Conservation (phyloP, 1,284 basidiomycete species). For the Pholiota adiposa region DNA sequence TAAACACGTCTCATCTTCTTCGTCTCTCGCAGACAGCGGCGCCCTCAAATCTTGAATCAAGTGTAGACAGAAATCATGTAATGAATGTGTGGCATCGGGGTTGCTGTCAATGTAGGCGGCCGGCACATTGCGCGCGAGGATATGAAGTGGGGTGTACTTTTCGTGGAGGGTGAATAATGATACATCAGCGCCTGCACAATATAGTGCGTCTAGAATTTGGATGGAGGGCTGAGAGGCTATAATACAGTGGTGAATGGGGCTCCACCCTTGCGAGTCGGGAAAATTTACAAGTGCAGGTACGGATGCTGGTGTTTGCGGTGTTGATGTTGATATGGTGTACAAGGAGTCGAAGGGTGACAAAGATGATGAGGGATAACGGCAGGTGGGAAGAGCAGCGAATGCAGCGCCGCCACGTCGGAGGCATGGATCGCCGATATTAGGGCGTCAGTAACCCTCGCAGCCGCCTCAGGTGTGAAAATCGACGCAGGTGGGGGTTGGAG, state of each 20-base stretch:
- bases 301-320: too few species aligned
- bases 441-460: conserved; percentile 44
- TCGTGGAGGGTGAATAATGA: conserved; percentile 68
- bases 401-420: conserved; percentile 53
- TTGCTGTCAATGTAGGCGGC: conserved; percentile 38
- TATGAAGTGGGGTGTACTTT: conserved; percentile 70
- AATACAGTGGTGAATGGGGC: conserved; percentile 70
- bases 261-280: conserved; percentile 69
- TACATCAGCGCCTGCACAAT: conserved; percentile 73
- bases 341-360: conserved; percentile 43
- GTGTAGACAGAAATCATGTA: conserved; percentile 66
- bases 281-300: conserved; percentile 60
- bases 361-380: conserved; percentile 37
- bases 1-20: conserved; percentile 88
- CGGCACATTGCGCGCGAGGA: conserved; percentile 60
- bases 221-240: conserved; percentile 58
- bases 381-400: conserved; percentile 58
- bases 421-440: conserved; percentile 56
- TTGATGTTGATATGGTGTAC: too few species aligned
- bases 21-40: conserved; percentile 71
- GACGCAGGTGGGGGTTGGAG: conserved; percentile 42
- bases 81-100: conserved; percentile 39
- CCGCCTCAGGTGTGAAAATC: conserved; percentile 42
- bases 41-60: conserved; percentile 71
- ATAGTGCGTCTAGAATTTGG: conserved; percentile 66